phyloP scores from a whole-genome alignment of 1,139 yeast genomes.

The Yamadazyma taylorii region DNA sequence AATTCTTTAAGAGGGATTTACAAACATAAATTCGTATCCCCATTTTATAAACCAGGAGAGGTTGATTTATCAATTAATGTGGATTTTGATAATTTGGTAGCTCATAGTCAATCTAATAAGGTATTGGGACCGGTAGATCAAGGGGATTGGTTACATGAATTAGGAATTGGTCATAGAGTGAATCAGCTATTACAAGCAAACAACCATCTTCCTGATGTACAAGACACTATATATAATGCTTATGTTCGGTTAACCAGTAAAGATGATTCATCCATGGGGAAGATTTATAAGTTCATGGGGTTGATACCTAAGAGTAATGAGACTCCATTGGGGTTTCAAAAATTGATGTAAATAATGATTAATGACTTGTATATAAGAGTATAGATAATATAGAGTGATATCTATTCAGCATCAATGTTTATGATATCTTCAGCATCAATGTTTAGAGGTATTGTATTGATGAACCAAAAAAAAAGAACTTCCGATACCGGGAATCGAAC shows the following conservation, averaged over 20 bases:
- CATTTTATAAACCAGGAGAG: slow-evolving; percentile 72
- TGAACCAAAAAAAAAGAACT: slow-evolving; percentile 31
- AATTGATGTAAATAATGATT: slow-evolving; percentile 7
- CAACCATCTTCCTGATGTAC: slow-evolving; percentile 29
- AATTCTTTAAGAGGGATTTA: slow-evolving; percentile 74
- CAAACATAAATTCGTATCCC: slow-evolving; percentile 74
- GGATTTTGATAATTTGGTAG: slow-evolving; percentile 62
- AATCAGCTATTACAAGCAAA: slow-evolving; percentile 47
- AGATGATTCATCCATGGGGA: slow-evolving; percentile 71
- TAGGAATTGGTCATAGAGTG: slow-evolving; percentile 77
- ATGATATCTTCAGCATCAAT: no score
- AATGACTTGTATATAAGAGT: slow-evolving; percentile 2
- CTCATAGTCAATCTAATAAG: slow-evolving; percentile 20
- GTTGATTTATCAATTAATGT: slow-evolving; percentile 86
- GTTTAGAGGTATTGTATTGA: no score
- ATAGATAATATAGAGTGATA: no score
- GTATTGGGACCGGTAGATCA: slow-evolving; percentile 68
- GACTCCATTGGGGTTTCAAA: slow-evolving; percentile 36
- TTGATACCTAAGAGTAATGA: slow-evolving; percentile 50
- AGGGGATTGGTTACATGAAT: slow-evolving; percentile 75
- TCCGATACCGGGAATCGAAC: slow-evolving; percentile 85
- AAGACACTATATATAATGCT: slow-evolving; percentile 52
- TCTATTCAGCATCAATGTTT: no score
- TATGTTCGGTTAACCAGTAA: slow-evolving; percentile 66
- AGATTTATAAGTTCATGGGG: slow-evolving; percentile 70